Evolutionary conservation across 192 early-diverging fungal species (phyloP).

Genomic region (Coemansia sp.): DNA sequence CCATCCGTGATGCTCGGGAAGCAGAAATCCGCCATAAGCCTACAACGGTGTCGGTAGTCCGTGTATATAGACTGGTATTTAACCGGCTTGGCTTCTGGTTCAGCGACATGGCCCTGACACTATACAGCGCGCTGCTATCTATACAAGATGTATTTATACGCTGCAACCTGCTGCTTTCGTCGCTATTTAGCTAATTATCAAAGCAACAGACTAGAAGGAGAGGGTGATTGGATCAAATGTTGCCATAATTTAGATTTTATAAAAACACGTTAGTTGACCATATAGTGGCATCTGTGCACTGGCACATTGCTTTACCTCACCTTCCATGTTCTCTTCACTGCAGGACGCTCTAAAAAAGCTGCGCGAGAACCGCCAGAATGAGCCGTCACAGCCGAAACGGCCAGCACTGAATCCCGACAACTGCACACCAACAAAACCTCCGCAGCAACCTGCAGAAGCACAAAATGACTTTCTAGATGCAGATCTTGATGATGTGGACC

Average conservation of each 20-base stretch:
- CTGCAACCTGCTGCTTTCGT: constrained; percentile 7
- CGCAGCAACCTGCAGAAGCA: constrained; percentile 2
- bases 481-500: constrained; percentile 24
- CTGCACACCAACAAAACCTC: neutral
- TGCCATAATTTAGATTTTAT: neutral
- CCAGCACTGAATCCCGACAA: constrained; percentile 7
- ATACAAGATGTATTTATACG: constrained; percentile 29
- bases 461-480: constrained; percentile 12
- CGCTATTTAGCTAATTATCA: too few species aligned
- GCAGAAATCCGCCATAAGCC: constrained; percentile 30
- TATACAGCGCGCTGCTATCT: constrained; percentile 15
- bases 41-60: constrained; percentile 1
- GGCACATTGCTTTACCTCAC: neutral
- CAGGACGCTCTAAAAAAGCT: constrained; percentile 41
- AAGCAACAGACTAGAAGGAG: too few species aligned
- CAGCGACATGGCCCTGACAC: constrained; percentile 13
- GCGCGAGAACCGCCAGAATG: constrained; percentile 23
- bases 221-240: too few species aligned
- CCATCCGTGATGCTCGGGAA: constrained; percentile 38
- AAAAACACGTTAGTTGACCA: neutral
- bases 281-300: too few species aligned
- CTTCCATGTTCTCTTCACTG: constrained; percentile 25
- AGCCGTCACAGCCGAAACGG: constrained; percentile 26
- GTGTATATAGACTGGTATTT: constrained; percentile 10
- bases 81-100: constrained; percentile 41